Percentiles rank a stretch among this genome's conserved stretches.
phyloP scores from a whole-genome alignment of 2,329 filamentous ascomycete species.

The Penicillium decumbens region DNA sequence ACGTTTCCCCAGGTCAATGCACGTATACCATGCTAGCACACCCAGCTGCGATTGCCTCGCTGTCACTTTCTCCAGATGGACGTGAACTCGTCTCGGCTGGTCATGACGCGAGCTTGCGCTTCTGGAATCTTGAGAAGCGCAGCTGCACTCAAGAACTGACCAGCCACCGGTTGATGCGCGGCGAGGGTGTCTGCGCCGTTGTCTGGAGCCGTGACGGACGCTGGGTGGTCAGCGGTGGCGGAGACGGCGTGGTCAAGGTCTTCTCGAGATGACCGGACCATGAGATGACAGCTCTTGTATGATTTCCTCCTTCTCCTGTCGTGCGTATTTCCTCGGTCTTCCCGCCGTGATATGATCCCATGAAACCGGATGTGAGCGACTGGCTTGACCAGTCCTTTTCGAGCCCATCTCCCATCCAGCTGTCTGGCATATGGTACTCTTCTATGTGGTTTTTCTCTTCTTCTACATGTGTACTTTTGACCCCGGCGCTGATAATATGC shows the following conservation, averaged over 20 bases:
- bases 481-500: constrained; percentile 19
- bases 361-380: constrained; percentile 36
- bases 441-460: constrained; percentile 27
- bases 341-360: constrained; percentile 26
- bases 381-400: constrained; percentile 28
- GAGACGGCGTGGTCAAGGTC: constrained; percentile 94
- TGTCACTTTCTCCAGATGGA: constrained; percentile 88
- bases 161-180: constrained; percentile 86
- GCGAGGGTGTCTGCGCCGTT: constrained; percentile 88
- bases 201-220: constrained; percentile 94
- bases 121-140: constrained; percentile 96
- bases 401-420: constrained; percentile 33
- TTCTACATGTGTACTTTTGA: constrained; percentile 22
- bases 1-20: constrained; percentile 70
- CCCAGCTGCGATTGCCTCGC: constrained; percentile 82
- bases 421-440: constrained; percentile 32
- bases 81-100: constrained; percentile 92
- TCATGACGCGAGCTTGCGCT: constrained; percentile 89
- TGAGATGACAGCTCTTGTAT: constrained; percentile 27
- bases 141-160: constrained; percentile 94
- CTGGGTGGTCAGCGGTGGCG: constrained; percentile 90
- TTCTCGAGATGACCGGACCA: constrained; percentile 49
- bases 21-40: constrained; percentile 99
- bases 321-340: constrained; percentile 26
- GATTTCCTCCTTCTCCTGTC: constrained; percentile 23